phyloP scores from a whole-genome alignment of 2,329 filamentous ascomycete genomes.

The Fusarium sulawesiense region DNA sequence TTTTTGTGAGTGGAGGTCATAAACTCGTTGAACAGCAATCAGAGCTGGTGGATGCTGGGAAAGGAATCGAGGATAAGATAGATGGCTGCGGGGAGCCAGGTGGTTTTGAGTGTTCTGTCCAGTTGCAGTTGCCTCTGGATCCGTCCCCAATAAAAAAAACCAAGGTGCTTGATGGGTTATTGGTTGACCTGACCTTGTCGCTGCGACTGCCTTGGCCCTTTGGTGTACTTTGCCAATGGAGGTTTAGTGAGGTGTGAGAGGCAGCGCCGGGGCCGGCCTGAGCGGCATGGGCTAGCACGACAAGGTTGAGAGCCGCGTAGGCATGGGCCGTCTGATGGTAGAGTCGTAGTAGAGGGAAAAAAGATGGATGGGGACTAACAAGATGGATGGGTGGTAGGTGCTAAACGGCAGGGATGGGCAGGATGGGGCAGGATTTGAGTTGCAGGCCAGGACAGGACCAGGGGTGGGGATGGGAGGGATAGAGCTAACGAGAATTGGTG shows the following conservation, averaged over 20 bases:
- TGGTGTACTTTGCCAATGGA: conserved; percentile 6
- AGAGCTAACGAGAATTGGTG: conserved; percentile 15
- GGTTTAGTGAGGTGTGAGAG: conserved; percentile 28
- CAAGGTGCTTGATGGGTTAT: conserved; percentile 21
- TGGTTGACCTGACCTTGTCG: conserved; percentile 8
- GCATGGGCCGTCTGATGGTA: conserved; percentile 42
- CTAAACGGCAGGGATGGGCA: conserved; percentile 34
- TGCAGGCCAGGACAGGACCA: conserved; percentile 30
- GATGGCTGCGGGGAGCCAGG: conserved; percentile 42
- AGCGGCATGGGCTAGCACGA: conserved; percentile 46
- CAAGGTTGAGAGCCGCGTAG: conserved; percentile 48
- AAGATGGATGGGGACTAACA: no score
- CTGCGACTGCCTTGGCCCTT: conserved; percentile 25
- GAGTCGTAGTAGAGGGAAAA: not conserved
- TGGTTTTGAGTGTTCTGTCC: conserved; percentile 43
- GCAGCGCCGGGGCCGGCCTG: conserved; percentile 42
- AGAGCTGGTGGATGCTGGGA: conserved; percentile 42
- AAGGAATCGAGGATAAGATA: conserved; percentile 27
- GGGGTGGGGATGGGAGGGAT: conserved; percentile 17
- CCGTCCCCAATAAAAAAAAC: conserved; percentile 28
- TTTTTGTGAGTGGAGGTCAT: conserved; percentile 24
- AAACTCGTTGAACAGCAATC: conserved; percentile 42
- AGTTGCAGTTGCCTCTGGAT: not conserved
- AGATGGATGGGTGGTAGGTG: conserved; percentile 32
- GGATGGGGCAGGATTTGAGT: conserved; percentile 37